Conservation (phyloP, 1,139 yeast genomes). For the Candida freyschussii region DNA sequence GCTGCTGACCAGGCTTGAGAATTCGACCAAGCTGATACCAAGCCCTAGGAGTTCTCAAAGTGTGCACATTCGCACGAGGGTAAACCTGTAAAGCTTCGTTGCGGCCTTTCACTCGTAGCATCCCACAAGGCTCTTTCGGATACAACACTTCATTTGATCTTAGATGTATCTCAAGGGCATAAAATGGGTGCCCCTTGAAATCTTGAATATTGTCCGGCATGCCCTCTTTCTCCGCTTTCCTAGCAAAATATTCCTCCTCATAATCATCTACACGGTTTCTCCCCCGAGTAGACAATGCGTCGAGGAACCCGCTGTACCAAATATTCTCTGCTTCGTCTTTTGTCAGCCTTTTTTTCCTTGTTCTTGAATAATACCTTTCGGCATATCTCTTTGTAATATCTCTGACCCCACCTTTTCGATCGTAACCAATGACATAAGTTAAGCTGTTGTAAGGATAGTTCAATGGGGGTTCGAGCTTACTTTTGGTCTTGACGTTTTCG, state of each 20-base stretch:
- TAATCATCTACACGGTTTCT: constrained; percentile 52
- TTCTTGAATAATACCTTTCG: constrained; percentile 64
- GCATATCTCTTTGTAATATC: constrained; percentile 88
- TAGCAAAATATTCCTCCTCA: constrained; percentile 67
- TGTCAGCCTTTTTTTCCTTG: constrained; percentile 67
- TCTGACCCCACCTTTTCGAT: constrained; percentile 54
- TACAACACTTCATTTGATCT: constrained; percentile 65
- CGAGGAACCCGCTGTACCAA: constrained; percentile 52
- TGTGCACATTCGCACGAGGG: constrained; percentile 58
- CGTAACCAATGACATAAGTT: constrained; percentile 75
- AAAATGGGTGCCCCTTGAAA: constrained; percentile 84
- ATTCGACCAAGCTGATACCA: constrained; percentile 86
- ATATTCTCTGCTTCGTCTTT: constrained; percentile 45
- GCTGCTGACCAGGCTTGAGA: constrained; percentile 64
- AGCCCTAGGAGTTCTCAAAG: constrained; percentile 66
- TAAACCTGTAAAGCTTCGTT: constrained; percentile 48
- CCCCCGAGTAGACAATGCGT: constrained; percentile 27
- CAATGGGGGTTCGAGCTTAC: constrained; percentile 74
- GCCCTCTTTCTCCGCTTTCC: constrained; percentile 70
- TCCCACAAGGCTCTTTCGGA: constrained; percentile 74
- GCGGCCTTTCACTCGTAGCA: constrained; percentile 43
- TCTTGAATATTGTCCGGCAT: constrained; percentile 83
- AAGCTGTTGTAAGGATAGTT: constrained; percentile 56
- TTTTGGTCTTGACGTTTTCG: constrained; percentile 57
- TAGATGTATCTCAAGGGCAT: constrained; percentile 72